A percentile compares a stretch with the other conserved stretches of the same genome.
These are phyloP conservation scores for Ochromonas danica DNA, from an alignment of 108 stramenopile genomes.

Conservation along the genomic window DNA sequence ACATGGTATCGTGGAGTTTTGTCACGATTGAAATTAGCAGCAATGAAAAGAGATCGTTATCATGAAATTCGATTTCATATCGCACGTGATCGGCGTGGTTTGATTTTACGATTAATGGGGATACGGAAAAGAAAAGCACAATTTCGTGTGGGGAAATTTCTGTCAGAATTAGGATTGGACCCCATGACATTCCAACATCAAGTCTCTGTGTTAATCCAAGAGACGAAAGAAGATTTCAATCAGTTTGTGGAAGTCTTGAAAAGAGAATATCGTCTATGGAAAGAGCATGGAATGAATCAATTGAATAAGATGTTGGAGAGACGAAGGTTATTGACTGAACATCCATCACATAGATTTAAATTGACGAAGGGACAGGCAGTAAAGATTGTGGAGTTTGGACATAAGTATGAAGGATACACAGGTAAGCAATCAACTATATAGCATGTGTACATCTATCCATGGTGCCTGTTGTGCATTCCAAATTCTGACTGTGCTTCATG, in stretches of 20 bases:
- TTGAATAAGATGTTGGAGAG: neutral
- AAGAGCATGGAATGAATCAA: neutral
- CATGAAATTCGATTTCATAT: neutral
- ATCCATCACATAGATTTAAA: too few species aligned
- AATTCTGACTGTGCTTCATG: too few species aligned
- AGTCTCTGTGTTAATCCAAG: neutral
- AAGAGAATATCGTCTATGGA: neutral
- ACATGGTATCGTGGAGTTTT: neutral
- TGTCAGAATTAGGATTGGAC: constrained; percentile 2
- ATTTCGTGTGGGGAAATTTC: neutral
- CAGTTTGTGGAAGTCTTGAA: neutral
- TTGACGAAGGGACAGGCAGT: too few species aligned
- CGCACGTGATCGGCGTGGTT: constrained; percentile 9
- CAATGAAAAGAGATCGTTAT: neutral
- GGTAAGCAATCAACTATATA: too few species aligned
- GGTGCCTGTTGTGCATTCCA: too few species aligned
- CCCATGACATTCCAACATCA: constrained; percentile 27
- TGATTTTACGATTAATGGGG: constrained; percentile 1
- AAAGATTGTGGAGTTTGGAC: constrained; percentile 9
- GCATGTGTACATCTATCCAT: too few species aligned
- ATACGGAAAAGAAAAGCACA: neutral
- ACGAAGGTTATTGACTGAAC: neutral
- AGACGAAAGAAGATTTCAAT: constrained; percentile 23
- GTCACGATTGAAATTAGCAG: neutral
- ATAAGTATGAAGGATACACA: constrained; percentile 22